Evolutionary conservation across 2,329 filamentous ascomycete species (phyloP), one percentile per base, ranked within the genome.

Genomic region (Fusarium clavum): DNA sequence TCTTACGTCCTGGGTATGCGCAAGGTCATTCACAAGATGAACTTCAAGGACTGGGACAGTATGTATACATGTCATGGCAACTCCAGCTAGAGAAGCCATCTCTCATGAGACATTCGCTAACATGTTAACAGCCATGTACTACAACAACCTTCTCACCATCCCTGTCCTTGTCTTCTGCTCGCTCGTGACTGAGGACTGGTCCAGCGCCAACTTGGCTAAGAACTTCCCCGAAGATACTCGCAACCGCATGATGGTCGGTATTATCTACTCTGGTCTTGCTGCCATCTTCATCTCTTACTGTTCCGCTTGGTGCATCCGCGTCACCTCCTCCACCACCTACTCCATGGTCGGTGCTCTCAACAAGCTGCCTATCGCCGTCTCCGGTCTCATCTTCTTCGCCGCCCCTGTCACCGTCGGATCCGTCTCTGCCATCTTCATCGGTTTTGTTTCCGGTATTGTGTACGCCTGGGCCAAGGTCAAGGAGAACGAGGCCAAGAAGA

Each of bases 11-110:
- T 99, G 71, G 89, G 92, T 74, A 98, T 98, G 95, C 91, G 95
- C 80, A 98, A 98, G 87, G 91, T 97, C 71, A 98, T 99, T 81
- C 98, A 98, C 90, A 90, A 96, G 83, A 98, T 97, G 85, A 97
- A 97, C 87, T 98, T 99, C 85, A 98, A 97, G 87, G 96, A 98
- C 80, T 98, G 97, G 86, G 96, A 99, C 81, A 97, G 95, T 98
- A 87, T 83, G 95, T 90, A 41, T 7, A 38, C 6, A 6, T 13
- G 16, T 13, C 6, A 8, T 13, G 5, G 18, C 49, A 18, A 3
- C 10, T 16, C 30, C 49, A 67, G 53, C 38, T 46, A 34, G 32
- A 13, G 12, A 12, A 9, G 24, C 32, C 41, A 13, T 34, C 10
- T 3, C 16, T 40, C 10, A 29, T 25, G 65, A 8, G 47, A 18